Evolutionary conservation across 2,329 filamentous ascomycete species (phyloP), one percentile per base, ranked within the genome.

Genomic region (Alternaria infectoria): DNA sequence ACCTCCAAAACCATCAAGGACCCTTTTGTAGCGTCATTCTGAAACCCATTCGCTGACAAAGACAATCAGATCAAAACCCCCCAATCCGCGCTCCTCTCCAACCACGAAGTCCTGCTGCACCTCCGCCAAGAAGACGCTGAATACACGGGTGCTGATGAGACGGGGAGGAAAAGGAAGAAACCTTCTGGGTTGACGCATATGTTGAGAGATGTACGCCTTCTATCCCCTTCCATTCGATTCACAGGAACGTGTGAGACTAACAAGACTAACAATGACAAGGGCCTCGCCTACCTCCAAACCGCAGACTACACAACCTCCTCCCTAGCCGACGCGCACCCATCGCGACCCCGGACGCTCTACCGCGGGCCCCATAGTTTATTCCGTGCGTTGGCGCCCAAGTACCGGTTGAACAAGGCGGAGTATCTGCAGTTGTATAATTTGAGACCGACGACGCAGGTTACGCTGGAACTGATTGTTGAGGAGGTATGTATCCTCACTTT

Each of bases 61-160:
- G 13, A n/a, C 2, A 5, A 0, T 15, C 15, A 36, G 86, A 87
- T 93, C 74, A 81, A 93, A 71, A 90, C 91, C 74, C 83, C 90
- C 4, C 90, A 93, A 76, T 88, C 88, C 28, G 90, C 89, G 6
- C 85, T 90, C 45, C 83, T 93, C 73, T 88, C 88, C 76, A 93
- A 93, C 78, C 90, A 87, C 68, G 91, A 93, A 83, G 90, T 93
- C 67, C 89, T 89, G 72, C 70, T 76, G 19, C 77, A 79, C 69
- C 72, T 80, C 25, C 73, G 65, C 40, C 56, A 69, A 52, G 74
- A 78, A 70, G 71, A 74, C 32, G 75, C 74, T 60, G 76, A 79
- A 59, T 79, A 80, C 64, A 65, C 62, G 9, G 73, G 72, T 54
- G 71, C 66, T 26, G 77, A 80, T 59, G 70, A 66, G 59, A 77